Evolutionary conservation across 495 filamentous ascomycete genomes (phyloP).

Genomic region (Penicillium ucsense): DNA sequence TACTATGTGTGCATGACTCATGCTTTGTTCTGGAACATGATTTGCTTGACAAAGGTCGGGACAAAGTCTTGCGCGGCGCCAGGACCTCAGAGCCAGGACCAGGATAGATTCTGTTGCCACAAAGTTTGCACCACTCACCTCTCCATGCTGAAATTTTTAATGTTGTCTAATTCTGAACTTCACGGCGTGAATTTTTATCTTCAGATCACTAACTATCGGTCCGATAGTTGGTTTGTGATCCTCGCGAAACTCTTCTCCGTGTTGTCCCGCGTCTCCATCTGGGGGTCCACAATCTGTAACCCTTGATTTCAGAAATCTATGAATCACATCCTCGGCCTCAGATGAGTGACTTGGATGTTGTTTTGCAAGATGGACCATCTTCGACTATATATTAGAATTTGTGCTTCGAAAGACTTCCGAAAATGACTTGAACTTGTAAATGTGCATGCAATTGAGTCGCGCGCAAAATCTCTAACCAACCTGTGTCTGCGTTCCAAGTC

Average conservation of each 20-base stretch:
- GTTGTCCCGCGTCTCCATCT: constrained; percentile 18
- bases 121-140: too few relatives aligned
- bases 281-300: constrained; percentile 12
- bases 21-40: too few relatives aligned
- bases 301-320: constrained; percentile 7
- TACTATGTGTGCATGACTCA: too few relatives aligned
- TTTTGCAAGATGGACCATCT: neutral
- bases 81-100: too few relatives aligned
- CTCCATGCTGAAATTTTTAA: too few relatives aligned
- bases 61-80: too few relatives aligned
- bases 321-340: constrained; percentile 14
- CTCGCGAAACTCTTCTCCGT: constrained; percentile 10
- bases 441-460: neutral
- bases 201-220: too few relatives aligned
- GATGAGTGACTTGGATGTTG: neutral
- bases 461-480: neutral
- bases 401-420: neutral
- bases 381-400: neutral
- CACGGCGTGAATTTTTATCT: too few relatives aligned
- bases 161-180: too few relatives aligned
- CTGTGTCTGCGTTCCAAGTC: neutral
- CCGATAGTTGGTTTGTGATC: too few relatives aligned
- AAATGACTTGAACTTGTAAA: neutral
- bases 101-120: too few relatives aligned
- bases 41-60: too few relatives aligned